Evolutionary conservation across 2,329 filamentous ascomycete species (phyloP), one percentile per base, ranked within the genome.

Genomic region (Talaromyces verruculosus): DNA sequence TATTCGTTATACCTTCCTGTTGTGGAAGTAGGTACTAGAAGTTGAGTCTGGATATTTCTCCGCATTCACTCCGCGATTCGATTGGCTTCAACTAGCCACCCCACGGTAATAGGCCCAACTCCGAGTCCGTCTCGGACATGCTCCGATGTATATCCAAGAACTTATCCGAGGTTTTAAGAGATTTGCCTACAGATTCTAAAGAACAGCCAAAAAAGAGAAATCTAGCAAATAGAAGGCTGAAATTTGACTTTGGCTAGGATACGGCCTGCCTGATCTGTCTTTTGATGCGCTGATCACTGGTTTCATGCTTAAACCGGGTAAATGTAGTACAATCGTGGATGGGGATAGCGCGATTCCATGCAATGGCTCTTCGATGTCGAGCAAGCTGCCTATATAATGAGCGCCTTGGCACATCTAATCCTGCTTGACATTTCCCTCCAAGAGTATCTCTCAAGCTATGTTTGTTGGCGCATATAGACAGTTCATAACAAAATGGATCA

Each of bases 121-220:
- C 53, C 62, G 19, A 57, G 25, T 58, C 13, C 28, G n/a, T 53
- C 25, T 53, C 62, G 62, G 62, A 47, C 62, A 45, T 64, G 13
- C 62, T 64, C 62, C 62, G 62, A 47, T 6, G 8, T 4, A 22
- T 33, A 53, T 53, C 3, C 25, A 53, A 30, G 7, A 53, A 53
- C 28, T 30, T 53, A 53, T 53, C 49, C 49, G 49, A 53, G 49
- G 49, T n/a, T 30, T 53, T 53, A 8, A n/a, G 49, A 8, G 25
- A 51, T 30, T 10, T 10, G 1, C 15, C 15, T 33, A 33, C 17
- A 53, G 25, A 28, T 17, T 2, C 15, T 33, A 33, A 15, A 53
- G 25, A 28, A 28, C 5, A 53, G 6, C 47, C 25, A 51, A 7
- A 8, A 30, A 17, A 51, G 22, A 19, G 28, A n/a, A 10, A 53